Conservation (phyloP, 2,329 filamentous ascomycete genomes). For the Metarhizium humberi region DNA sequence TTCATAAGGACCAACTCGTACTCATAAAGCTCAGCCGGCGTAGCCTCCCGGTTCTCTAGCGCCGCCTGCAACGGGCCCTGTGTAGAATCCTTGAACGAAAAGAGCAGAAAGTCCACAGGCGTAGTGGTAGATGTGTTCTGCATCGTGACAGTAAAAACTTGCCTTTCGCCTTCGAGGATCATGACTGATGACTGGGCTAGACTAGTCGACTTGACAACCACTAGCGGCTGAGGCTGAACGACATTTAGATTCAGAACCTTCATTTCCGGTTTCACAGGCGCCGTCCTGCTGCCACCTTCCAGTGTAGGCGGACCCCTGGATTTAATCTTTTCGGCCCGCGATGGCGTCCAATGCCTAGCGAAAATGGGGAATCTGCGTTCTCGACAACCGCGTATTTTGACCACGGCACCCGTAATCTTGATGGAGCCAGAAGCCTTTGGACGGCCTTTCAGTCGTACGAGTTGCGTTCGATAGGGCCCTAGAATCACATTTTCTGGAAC, state of each 20-base stretch:
- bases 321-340: constrained; percentile 66
- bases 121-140: constrained; percentile 64
- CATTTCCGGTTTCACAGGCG: constrained; percentile 34
- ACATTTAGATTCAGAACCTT: constrained; percentile 58
- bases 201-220: constrained; percentile 67
- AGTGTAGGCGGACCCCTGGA: constrained; percentile 56
- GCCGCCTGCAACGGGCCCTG: constrained; percentile 68
- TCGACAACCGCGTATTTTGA: constrained; percentile 74
- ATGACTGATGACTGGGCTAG: constrained; percentile 80
- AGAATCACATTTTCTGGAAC: constrained; percentile 56
- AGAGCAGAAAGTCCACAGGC: constrained; percentile 72
- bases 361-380: constrained; percentile 82
- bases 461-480: constrained; percentile 75
- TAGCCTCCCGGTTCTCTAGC: constrained; percentile 65
- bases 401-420: constrained; percentile 65
- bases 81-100: constrained; percentile 85
- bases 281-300: constrained; percentile 28
- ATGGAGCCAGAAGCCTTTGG: constrained; percentile 59
- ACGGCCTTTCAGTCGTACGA: constrained; percentile 60
- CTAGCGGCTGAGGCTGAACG: constrained; percentile 67
- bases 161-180: constrained; percentile 84
- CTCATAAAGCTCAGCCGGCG: constrained; percentile 74
- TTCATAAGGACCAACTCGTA: constrained; percentile 71
- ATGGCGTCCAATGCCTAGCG: constrained; percentile 62
- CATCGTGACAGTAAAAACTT: constrained; percentile 67